Conservation (phyloP, 371 early-diverging fungal genomes). For the Mortierella sp. region DNA sequence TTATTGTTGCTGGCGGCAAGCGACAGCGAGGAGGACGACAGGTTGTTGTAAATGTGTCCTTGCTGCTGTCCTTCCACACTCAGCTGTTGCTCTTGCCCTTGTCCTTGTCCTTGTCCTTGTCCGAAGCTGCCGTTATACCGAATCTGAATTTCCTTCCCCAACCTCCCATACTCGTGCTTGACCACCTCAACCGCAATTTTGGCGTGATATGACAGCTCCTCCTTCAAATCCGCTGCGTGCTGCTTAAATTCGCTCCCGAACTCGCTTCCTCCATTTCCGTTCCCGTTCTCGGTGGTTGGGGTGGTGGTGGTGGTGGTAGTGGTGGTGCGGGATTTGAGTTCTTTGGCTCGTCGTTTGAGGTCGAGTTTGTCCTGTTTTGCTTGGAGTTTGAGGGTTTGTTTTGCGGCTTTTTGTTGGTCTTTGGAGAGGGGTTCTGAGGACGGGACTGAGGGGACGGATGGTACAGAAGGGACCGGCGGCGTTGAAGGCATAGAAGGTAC, state of each 20-base stretch:
- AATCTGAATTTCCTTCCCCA: neutral
- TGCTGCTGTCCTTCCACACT: neutral
- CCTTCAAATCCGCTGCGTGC: slow-evolving; percentile 22
- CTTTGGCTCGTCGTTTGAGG: neutral
- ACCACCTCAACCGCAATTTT: slow-evolving; percentile 15
- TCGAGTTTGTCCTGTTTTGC: neutral
- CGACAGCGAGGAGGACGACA: neutral
- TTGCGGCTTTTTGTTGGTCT: neutral
- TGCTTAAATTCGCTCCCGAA: slow-evolving; percentile 20
- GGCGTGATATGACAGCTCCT: slow-evolving; percentile 23
- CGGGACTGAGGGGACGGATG: neutral
- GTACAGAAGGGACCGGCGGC: neutral
- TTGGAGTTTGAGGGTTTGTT: neutral
- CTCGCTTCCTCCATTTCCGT: neutral
- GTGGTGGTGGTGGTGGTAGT: neutral
- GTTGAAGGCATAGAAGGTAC: neutral
- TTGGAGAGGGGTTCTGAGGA: neutral
- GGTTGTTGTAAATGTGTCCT: neutral
- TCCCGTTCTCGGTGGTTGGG: neutral
- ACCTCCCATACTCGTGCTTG: slow-evolving; percentile 3
- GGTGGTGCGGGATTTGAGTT: neutral
- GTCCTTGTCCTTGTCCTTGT: neutral
- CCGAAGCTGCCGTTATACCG: neutral
- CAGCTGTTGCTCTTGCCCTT: neutral
- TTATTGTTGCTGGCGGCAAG: neutral